Base-by-base conservation (phyloP, 2,329 filamentous ascomycete genomes). In the Rutstroemia sp. region DNA sequence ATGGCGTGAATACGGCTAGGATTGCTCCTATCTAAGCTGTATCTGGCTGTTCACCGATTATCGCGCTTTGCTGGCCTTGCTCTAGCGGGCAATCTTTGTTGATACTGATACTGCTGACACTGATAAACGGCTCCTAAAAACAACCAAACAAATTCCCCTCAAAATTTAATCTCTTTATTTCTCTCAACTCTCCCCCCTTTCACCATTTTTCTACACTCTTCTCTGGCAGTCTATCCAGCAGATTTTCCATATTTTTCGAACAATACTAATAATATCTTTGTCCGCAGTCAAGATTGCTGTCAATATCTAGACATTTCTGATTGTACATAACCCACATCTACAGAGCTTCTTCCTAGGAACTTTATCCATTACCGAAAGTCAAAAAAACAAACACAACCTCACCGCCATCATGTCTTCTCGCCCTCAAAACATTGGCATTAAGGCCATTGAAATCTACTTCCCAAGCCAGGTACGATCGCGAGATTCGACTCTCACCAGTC, bases 381-480 rank as follows among this genome's bases (percentile, higher is more conserved):
- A 16, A 48, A 17, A 9, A 34, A 14, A 48, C 38, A 9, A 48
- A 34, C 48, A 47, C 46, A 38, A 46, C 63, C 54, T 62, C 63
- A 65, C 65, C 65, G n/a, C 52, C 60, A 65, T 48, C 45, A 92
- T 91, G 87, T 81, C 87, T 70, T 72, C 84, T 66, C 86, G 87
- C 75, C 87, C 89, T 63, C 84, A 91, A 74, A 92, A 92, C 76
- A 86, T 94, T 74, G 89, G 89, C 81, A 91, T 94, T 72, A 92
- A 94, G 79, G 89, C 88, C 86, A 89, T 94, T 74, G 89, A 94
- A 73, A 83, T 94, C 71, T 94, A 94, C 75, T 89, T 90, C 71
- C 89, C 89, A 63, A 88, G 80, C 73, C 89, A 92, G 84, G 89
- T 92, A 75, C 63, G 84, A 75, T 16, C 19, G 25, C 27, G 17